These are phyloP conservation scores for Corinectria fuckeliana DNA, from an alignment of 2,329 filamentous ascomycete genomes.

Conservation along the genomic window DNA sequence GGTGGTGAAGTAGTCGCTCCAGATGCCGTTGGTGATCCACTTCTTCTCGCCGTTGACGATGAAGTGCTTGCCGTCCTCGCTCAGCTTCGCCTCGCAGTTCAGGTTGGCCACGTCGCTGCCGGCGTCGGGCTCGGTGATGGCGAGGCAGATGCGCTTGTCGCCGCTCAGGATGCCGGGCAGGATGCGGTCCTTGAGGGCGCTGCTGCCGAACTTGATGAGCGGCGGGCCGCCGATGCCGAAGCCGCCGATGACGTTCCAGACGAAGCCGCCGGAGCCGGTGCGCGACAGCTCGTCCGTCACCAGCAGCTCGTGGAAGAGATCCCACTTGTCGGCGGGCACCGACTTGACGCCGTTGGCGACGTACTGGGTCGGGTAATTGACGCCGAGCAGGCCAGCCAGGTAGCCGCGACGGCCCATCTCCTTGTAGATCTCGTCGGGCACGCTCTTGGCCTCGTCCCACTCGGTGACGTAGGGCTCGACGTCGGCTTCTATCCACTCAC, in stretches of 20 bases:
- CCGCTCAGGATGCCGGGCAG: conserved; percentile 86
- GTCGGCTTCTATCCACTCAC: conserved; percentile 88
- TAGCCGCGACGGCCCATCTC: conserved; percentile 94
- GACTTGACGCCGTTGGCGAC: conserved; percentile 73
- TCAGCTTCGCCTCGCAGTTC: conserved; percentile 93
- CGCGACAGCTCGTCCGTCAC: conserved; percentile 94
- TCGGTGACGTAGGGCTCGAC: conserved; percentile 92
- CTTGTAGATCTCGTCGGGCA: conserved; percentile 90
- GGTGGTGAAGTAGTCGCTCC: conserved; percentile 96
- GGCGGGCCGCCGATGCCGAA: conserved; percentile 95
- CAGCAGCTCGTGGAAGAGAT: conserved; percentile 97
- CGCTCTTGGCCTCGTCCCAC: conserved; percentile 95
- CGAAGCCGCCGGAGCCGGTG: conserved; percentile 86
- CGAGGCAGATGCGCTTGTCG: conserved; percentile 96
- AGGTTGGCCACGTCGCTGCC: conserved; percentile 95
- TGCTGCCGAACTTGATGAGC: conserved; percentile 88
- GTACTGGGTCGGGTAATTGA: conserved; percentile 80
- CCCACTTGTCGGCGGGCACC: conserved; percentile 89
- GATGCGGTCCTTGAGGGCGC: conserved; percentile 84
- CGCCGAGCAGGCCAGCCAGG: conserved; percentile 87
- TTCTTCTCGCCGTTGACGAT: conserved; percentile 99
- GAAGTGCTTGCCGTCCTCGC: conserved; percentile 96
- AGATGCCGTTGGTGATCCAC: conserved; percentile 99
- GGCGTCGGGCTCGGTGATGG: conserved; percentile 96
- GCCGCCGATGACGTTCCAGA: conserved; percentile 97